These are phyloP conservation scores for Stenocarpella maydis DNA, from an alignment of 2,329 filamentous ascomycete species.

Conservation along the genomic window DNA sequence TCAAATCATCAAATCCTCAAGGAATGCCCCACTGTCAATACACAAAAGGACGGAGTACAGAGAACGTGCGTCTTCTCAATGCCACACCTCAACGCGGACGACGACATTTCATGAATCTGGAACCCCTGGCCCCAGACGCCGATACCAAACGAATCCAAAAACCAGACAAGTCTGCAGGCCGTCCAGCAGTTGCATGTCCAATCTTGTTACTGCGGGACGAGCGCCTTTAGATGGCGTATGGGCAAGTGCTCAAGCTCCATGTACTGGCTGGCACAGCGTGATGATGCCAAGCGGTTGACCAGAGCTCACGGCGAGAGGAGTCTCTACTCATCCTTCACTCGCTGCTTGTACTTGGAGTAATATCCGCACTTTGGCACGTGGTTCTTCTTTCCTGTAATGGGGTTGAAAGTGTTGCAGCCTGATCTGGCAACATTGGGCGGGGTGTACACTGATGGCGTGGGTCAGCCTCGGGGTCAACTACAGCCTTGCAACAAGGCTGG, in stretches of 20 bases:
- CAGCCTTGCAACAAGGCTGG: conserved; percentile 31
- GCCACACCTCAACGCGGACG: background rate
- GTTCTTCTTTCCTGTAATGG: conserved; percentile 75
- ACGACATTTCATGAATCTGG: background rate
- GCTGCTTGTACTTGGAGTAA: conserved; percentile 70
- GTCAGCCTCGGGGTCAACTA: conserved; percentile 24
- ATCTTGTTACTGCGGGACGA: background rate
- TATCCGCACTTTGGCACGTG: conserved; percentile 77
- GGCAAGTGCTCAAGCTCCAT: conserved; percentile 18
- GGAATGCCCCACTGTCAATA: background rate
- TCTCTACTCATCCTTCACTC: conserved; percentile 48
- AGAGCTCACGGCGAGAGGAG: background rate
- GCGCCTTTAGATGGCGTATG: background rate
- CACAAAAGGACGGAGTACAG: background rate
- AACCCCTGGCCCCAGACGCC: background rate
- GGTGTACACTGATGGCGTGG: conserved; percentile 69
- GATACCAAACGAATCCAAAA: background rate
- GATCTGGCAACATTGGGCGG: conserved; percentile 86
- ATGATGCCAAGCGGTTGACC: conserved; percentile 26
- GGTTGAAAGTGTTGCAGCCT: conserved; percentile 84
- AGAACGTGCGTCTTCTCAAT: background rate
- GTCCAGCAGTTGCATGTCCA: background rate
- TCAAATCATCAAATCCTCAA: background rate
- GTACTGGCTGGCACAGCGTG: background rate
- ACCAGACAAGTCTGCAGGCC: background rate